Conservation (phyloP, 2,329 filamentous ascomycete species). For the Apiospora sp. region DNA sequence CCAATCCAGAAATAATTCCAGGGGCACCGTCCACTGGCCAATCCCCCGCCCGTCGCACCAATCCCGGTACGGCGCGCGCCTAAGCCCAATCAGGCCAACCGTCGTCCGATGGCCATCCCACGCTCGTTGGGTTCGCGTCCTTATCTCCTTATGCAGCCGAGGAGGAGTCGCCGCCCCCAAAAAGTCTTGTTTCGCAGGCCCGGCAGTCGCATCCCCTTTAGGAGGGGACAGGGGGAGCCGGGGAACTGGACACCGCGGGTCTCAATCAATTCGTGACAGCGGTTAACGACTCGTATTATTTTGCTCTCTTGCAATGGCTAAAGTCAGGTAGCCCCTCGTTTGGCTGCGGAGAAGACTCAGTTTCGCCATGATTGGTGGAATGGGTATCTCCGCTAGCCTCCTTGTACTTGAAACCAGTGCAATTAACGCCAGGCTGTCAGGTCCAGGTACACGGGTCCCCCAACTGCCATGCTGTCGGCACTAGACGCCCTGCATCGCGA, state of each 20-base stretch:
- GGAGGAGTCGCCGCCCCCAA: too few species aligned
- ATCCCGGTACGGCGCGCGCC: neutral
- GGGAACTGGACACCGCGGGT: neutral
- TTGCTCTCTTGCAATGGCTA: too few species aligned
- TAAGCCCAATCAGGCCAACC: neutral
- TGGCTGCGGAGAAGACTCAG: neutral
- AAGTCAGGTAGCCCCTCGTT: too few species aligned
- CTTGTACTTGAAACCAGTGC: constrained; percentile 11
- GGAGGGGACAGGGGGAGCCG: neutral
- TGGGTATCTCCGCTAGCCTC: constrained; percentile 2
- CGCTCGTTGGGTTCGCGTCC: neutral
- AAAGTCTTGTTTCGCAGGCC: neutral
- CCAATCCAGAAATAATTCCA: neutral
- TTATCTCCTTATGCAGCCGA: neutral
- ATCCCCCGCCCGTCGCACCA: constrained; percentile 8
- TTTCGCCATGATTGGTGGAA: constrained; percentile 5
- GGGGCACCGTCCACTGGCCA: neutral
- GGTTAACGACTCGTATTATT: neutral
- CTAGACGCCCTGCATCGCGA: neutral
- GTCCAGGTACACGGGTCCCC: neutral
- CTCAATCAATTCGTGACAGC: neutral
- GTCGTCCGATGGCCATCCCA: neutral
- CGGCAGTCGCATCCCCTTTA: neutral
- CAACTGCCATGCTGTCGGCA: neutral
- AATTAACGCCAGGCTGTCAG: neutral